phyloP scores from a whole-genome alignment of 148 eudicot genomes.

The Diospyros lotus region DNA sequence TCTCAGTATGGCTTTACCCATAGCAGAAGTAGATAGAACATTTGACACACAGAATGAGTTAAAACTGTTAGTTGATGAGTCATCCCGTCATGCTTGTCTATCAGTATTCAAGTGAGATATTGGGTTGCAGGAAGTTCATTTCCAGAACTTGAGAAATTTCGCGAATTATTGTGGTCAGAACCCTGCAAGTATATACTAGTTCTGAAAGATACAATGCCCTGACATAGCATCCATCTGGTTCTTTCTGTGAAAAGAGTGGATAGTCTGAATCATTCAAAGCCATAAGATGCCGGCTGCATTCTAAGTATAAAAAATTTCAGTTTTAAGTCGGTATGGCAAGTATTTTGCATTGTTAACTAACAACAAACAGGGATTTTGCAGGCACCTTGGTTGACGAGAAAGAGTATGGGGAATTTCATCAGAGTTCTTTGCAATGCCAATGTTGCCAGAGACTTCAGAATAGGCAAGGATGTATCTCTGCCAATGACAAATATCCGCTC shows the following conservation, averaged over 20 bases:
- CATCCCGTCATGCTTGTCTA: neutral
- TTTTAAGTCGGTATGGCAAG: neutral
- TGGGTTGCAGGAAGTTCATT: neutral
- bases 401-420: constrained; percentile 44
- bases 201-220: neutral
- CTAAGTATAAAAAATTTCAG: neutral
- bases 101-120: neutral
- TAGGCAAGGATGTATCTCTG: constrained; percentile 66
- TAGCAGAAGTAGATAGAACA: neutral
- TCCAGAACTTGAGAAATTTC: neutral
- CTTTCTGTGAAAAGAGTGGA: neutral
- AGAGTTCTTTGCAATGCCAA: constrained; percentile 78
- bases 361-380: constrained; percentile 16
- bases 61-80: neutral
- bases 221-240: neutral
- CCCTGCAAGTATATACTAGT: neutral
- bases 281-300: neutral
- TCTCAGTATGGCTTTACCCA: neutral
- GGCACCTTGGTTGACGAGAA: constrained; percentile 53
- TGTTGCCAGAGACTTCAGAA: constrained; percentile 54
- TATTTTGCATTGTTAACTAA: neutral
- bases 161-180: neutral
- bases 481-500: constrained; percentile 66
- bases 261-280: neutral
- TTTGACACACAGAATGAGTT: neutral